Percentiles rank a stretch among this genome's conserved stretches.
Evolutionary conservation across 2,329 filamentous ascomycete genomes (phyloP).

Genomic region (Botrytis fragariae): DNA sequence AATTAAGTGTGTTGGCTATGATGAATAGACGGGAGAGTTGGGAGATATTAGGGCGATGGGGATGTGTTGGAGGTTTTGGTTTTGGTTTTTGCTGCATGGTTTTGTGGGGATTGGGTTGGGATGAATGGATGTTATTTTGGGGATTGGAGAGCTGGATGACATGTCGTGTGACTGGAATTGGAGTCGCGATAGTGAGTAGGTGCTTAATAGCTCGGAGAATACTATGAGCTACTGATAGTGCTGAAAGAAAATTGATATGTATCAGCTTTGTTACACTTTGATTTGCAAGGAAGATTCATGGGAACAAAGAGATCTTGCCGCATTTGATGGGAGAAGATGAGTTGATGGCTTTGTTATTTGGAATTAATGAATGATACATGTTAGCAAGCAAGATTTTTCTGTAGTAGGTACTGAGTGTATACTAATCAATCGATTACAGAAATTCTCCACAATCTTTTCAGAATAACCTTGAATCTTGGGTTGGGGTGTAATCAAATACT

Average conservation of each 20-base stretch:
- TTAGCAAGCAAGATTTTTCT: no score
- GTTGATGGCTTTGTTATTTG: neutral
- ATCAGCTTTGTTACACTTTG: neutral
- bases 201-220: neutral
- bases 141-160: neutral
- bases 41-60: neutral
- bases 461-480: fast-evolving
- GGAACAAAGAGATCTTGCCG: neutral
- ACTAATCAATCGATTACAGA: neutral
- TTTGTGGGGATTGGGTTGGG: neutral
- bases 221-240: neutral
- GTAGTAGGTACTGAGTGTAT: no score
- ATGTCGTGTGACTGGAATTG: neutral
- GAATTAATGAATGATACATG: neutral
- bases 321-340: neutral
- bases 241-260: neutral
- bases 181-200: no score
- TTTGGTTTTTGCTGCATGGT: neutral
- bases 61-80: neutral
- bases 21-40: neutral
- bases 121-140: neutral
- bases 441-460: neutral
- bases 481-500: neutral
- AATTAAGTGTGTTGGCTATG: neutral
- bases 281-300: neutral